Percentiles rank a stretch among this genome's conserved stretches.
Evolutionary conservation across 2,329 filamentous ascomycete species (phyloP).

Genomic region (Bipolaris sorokiniana): DNA sequence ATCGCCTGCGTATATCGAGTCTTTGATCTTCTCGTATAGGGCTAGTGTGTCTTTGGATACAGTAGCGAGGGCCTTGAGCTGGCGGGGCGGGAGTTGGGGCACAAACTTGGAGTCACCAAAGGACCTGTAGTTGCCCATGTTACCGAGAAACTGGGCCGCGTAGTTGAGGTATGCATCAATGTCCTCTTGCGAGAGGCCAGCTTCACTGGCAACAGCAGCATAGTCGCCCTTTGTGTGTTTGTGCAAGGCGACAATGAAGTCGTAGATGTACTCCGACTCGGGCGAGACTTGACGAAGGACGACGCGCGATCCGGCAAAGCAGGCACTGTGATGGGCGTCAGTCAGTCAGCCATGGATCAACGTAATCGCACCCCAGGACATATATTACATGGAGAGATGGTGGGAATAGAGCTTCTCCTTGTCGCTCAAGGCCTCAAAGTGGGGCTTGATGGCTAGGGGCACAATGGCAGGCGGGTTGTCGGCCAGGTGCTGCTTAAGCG

Average conservation of each 20-base stretch:
- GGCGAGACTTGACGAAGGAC: constrained; percentile 60
- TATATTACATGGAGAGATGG: constrained; percentile 54
- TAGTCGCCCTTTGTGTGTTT: constrained; percentile 57
- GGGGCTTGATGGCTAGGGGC: constrained; percentile 85
- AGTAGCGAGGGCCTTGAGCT: constrained; percentile 54
- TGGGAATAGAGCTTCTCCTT: constrained; percentile 90
- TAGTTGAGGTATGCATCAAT: constrained; percentile 49
- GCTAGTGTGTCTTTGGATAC: constrained; percentile 48
- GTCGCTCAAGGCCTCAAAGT: constrained; percentile 79
- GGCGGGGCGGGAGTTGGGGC: constrained; percentile 53
- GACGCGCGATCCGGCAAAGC: constrained; percentile 58
- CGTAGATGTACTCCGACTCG: constrained; percentile 60
- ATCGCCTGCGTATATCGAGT: constrained; percentile 53
- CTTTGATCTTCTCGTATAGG: constrained; percentile 53
- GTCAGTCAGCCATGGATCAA: background rate
- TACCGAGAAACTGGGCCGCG: constrained; percentile 58
- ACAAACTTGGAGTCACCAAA: constrained; percentile 60
- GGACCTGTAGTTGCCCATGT: constrained; percentile 61
- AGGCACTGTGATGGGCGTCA: constrained; percentile 45
- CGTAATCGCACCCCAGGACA: background rate
- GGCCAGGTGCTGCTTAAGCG: constrained; percentile 76
- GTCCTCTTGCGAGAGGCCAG: constrained; percentile 50
- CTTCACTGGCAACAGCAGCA: constrained; percentile 51
- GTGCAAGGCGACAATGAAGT: constrained; percentile 61
- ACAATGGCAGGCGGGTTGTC: constrained; percentile 91